These are phyloP conservation scores for Trichoderma atroviride DNA, from an alignment of 2,329 filamentous ascomycete genomes.

Conservation along the genomic window DNA sequence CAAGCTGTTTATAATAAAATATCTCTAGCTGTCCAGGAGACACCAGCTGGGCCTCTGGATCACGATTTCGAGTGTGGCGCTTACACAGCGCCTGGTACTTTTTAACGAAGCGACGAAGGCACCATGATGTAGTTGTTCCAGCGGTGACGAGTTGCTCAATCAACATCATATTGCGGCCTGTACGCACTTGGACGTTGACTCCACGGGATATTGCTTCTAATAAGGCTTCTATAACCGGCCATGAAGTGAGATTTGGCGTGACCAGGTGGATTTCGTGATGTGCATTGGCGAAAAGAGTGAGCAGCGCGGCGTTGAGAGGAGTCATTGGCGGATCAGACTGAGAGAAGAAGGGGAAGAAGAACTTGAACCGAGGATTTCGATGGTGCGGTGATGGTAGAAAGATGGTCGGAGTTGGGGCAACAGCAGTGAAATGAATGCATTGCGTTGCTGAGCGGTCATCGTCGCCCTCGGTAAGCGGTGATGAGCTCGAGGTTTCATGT, in stretches of 20 bases:
- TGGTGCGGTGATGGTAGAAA: slow-evolving; percentile 77
- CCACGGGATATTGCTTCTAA: slow-evolving; percentile 64
- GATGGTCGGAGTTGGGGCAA: slow-evolving; percentile 52
- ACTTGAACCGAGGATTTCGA: slow-evolving; percentile 64
- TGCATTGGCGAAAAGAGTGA: slow-evolving; percentile 63
- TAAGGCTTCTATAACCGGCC: slow-evolving; percentile 64
- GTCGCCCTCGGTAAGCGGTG: slow-evolving; percentile 27
- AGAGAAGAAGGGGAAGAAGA: slow-evolving; percentile 58
- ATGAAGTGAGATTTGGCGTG: slow-evolving; percentile 76
- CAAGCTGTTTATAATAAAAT: slow-evolving; percentile 57
- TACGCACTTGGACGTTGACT: slow-evolving; percentile 68
- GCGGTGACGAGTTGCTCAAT: slow-evolving; percentile 81
- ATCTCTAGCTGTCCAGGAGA: slow-evolving; percentile 57
- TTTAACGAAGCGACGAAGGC: slow-evolving; percentile 61
- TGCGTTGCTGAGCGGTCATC: slow-evolving; percentile 35
- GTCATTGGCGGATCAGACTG: slow-evolving; percentile 59
- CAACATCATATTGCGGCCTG: slow-evolving; percentile 71
- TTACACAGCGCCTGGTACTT: slow-evolving; percentile 48
- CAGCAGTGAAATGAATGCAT: slow-evolving; percentile 34
- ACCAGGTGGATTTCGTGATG: slow-evolving; percentile 65
- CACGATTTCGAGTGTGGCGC: slow-evolving; percentile 29
- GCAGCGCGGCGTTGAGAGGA: slow-evolving; percentile 67
- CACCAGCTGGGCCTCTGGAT: slow-evolving; percentile 48
- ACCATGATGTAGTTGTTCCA: slow-evolving; percentile 70
- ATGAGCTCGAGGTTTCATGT: slow-evolving; percentile 23